A percentile compares a stretch with the other conserved stretches of the same genome.
Conservation (phyloP, 148 eudicot species). For the Rhododendron kiyosumense region DNA sequence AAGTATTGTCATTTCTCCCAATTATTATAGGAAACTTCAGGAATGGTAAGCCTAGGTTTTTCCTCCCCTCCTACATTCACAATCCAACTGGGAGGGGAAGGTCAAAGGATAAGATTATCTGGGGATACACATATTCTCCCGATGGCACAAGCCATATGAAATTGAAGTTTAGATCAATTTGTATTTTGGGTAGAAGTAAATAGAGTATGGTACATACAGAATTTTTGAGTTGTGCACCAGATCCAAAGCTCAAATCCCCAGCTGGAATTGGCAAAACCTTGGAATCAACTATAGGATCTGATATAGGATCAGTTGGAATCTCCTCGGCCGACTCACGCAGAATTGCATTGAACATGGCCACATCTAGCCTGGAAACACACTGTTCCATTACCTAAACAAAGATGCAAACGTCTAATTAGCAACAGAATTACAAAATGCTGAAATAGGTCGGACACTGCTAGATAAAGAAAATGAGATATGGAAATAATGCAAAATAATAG, state of each 20-base stretch:
- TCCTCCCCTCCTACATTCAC: not conserved
- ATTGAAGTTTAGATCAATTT: not conserved
- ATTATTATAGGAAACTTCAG: not conserved
- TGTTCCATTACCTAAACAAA: conserved; percentile 77
- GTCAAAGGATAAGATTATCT: not conserved
- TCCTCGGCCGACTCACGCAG: conserved; percentile 83
- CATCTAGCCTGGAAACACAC: conserved; percentile 76
- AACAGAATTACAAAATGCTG: not conserved
- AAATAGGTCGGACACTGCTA: not conserved
- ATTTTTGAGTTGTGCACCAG: conserved; percentile 95
- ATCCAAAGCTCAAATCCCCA: conserved; percentile 91
- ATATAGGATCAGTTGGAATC: conserved; percentile 90
- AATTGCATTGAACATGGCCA: conserved; percentile 96
- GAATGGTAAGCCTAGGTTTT: not conserved
- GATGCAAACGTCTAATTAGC: not conserved
- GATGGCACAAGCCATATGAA: not conserved
- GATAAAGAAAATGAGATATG: not conserved
- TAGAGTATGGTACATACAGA: conserved; percentile 45
- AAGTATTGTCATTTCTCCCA: not conserved
- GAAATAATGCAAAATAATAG: not conserved
- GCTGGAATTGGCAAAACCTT: conserved; percentile 88
- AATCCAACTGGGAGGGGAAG: not conserved
- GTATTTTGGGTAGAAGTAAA: not conserved
- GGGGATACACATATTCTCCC: not conserved
- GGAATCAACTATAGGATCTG: conserved; percentile 86